Conservation (phyloP, 177 flowering plant genomes). For the Telopea speciosissima region DNA sequence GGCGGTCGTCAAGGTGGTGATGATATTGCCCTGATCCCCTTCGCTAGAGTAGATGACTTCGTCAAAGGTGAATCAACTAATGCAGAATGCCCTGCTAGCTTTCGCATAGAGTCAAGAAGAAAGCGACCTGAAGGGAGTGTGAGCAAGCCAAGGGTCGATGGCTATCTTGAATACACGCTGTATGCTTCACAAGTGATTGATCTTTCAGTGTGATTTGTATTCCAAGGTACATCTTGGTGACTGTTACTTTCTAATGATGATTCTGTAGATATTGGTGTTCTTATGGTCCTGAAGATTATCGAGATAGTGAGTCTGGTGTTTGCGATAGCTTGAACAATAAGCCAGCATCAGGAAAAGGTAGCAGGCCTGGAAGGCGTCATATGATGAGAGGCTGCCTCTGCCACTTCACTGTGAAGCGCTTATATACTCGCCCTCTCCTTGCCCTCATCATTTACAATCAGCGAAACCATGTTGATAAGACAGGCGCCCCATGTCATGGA, state of each 20-base stretch:
- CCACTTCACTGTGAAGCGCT: constrained; percentile 56
- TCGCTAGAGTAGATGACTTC: constrained; percentile 48
- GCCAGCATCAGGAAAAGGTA: constrained; percentile 55
- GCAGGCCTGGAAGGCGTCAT: constrained; percentile 61
- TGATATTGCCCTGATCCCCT: constrained; percentile 53
- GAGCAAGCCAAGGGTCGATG: constrained; percentile 52
- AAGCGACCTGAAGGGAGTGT: constrained; percentile 51
- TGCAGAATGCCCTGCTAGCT: constrained; percentile 48
- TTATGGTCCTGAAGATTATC: constrained; percentile 60
- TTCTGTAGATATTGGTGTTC: constrained; percentile 60
- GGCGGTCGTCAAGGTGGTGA: constrained; percentile 62
- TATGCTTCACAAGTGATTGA: constrained; percentile 21
- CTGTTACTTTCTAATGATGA: constrained; percentile 1
- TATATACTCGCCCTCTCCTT: constrained; percentile 52
- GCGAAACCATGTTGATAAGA: constrained; percentile 46
- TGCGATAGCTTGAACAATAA: constrained; percentile 30
- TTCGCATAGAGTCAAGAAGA: constrained; percentile 52
- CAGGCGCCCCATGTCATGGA: constrained; percentile 57
- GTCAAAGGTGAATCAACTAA: constrained; percentile 55
- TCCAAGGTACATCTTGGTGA: background rate
- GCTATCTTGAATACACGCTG: constrained; percentile 55
- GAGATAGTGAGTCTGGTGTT: constrained; percentile 34
- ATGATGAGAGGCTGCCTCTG: constrained; percentile 69
- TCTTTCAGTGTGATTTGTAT: background rate
- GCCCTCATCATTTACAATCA: constrained; percentile 62